Percentiles rank a stretch among this genome's conserved stretches.
Conservation (phyloP, 192 early-diverging fungal species). For the Chytriomyces hyalinus region DNA sequence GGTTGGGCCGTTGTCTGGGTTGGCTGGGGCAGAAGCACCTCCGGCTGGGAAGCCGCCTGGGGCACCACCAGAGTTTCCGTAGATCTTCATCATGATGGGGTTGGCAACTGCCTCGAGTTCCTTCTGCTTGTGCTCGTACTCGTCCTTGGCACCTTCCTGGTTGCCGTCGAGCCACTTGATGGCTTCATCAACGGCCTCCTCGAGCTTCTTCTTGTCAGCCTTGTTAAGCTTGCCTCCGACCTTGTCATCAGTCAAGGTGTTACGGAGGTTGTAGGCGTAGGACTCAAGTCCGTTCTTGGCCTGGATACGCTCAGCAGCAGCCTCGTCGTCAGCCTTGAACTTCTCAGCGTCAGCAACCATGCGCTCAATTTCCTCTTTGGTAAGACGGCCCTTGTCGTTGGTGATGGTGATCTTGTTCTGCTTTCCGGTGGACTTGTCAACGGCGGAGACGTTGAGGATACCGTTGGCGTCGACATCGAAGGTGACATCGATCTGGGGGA, state of each 20-base stretch:
- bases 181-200: constrained; percentile 82
- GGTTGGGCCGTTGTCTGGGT: constrained; percentile 59
- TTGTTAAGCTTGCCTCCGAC: constrained; percentile 77
- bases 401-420: constrained; percentile 99
- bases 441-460: constrained; percentile 91
- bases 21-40: constrained; percentile 71
- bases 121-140: constrained; percentile 95
- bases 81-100: constrained; percentile 97
- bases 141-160: constrained; percentile 96
- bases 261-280: constrained; percentile 97
- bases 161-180: constrained; percentile 94
- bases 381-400: constrained; percentile 97
- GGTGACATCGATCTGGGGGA: constrained; percentile 95
- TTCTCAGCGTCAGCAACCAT: constrained; percentile 94
- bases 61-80: constrained; percentile 77
- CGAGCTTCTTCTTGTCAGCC: constrained; percentile 89
- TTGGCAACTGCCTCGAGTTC: constrained; percentile 91
- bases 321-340: constrained; percentile 97
- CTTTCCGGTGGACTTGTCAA: constrained; percentile 93
- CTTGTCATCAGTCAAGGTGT: constrained; percentile 86
- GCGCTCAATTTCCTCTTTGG: constrained; percentile 98
- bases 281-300: constrained; percentile 96
- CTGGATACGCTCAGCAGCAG: constrained; percentile 83
- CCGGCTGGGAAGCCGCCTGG: constrained; percentile 72
- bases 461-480: constrained; percentile 98